Base-by-base conservation (phyloP, 2,329 filamentous ascomycete species). In the Helminthosporium solani region DNA sequence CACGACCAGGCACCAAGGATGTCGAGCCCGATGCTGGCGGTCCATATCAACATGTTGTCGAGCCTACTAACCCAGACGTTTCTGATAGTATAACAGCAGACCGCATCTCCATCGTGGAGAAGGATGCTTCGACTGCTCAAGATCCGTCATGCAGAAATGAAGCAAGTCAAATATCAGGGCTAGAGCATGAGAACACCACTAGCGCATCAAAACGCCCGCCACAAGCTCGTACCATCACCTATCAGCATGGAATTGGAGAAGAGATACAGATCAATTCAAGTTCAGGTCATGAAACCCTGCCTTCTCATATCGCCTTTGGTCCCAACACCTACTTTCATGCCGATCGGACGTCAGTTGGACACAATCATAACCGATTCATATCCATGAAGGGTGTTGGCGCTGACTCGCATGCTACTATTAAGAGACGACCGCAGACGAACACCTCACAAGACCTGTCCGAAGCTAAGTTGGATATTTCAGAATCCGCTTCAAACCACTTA, bases 361-460 rank as follows among this genome's bases (percentile, higher is more conserved):
- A 48, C 39, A 45, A 52, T 7, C 42, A 54, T 25, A 56, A 60
- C 33, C 60, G 51, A 14, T 46, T 68, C n/a, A 48, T 66, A 23
- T 59, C 45, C 28, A 60, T 64, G 49, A 60, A 66, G 42, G 68
- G 67, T 18, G 68, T 71, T 11, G 68, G 68, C 4, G 70, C 66
- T 2, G 51, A 58, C 27, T 55, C 68, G 3, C 49, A 54, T 16
- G 57, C 61, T 7, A 66, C 54, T 38, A 50, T 70, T 35, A 54
- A 48, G 31, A 25, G 48, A 18, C 40, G 49, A n/a, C 39, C 45
- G 7, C 7, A 21, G 7, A 50, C 40, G 5, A 41, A 37, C 31
- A 19, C 20, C 11, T 46, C 49, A 16, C 41, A 14, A 23, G 15
- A 12, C 6, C n/a, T 37, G 40, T 54, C 57, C 33, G 50, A 61